Evolutionary conservation across 768 basidiomycete species (phyloP), one percentile per base, ranked within the genome.

Genomic region (Dacryopinax spathularia): DNA sequence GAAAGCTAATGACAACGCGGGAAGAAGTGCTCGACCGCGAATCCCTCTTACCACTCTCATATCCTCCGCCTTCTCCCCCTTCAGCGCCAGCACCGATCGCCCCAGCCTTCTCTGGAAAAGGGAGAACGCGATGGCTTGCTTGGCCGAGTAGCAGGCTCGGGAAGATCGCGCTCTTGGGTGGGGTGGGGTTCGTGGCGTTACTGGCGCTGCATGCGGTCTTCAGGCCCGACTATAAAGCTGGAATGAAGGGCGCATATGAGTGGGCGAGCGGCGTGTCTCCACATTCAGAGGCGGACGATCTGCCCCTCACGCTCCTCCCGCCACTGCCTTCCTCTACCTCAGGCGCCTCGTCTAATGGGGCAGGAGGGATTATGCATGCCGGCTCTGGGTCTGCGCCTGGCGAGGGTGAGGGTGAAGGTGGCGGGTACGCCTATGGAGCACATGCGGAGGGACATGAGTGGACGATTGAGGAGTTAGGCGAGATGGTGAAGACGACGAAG

Each of bases 401-500:
- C n/a, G n/a, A n/a, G n/a, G n/a, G n/a, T n/a, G 48, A 56, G 25
- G 48, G 7, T 5, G 39, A 41, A 22, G 39, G 39, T 5, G 22
- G 18, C 18, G 48, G 48, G 25, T 56, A 56, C 20, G 48, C 22
- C 25, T 56, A 56, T 31, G 48, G 48, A 10, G 48, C 48, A 27
- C 48, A 56, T 18, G 48, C 33, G 35, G 27, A 65, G 59, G 62
- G 68, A 60, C 62, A 62, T 63, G 67, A 71, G 39, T 66, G 72
- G 62, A 71, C 70, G 48, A 68, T 75, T 34, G 71, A 77, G 33
- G 69, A 71, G 25, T 62, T 80, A 16, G 69, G 66, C 37, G 70
- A 69, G 27, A 68, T 78, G 27, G 73, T 78, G 1, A 60, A 70
- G n/a, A 66, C 70, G 18, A 78, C 79, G 1, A 70, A 74, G 44